A percentile compares a stretch with the other conserved stretches of the same genome.
phyloP scores from a whole-genome alignment of 2,329 filamentous ascomycete genomes.

The Trichoderma pleuroti region DNA sequence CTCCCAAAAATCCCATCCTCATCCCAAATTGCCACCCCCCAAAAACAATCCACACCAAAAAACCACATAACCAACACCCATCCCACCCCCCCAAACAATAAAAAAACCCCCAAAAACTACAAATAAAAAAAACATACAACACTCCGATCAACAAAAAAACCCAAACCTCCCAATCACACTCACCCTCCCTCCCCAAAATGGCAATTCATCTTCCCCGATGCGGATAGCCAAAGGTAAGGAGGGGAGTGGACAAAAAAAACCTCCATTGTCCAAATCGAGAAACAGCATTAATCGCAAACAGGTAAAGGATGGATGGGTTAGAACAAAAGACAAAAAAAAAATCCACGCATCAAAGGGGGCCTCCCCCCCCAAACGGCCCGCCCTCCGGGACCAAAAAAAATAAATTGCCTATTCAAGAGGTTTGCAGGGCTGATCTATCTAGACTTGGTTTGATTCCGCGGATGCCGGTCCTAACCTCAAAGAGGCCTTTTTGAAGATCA shows the following conservation, averaged over 20 bases:
- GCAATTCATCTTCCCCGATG: conserved; percentile 20
- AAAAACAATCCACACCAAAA: background rate
- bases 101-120: background rate
- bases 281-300: conserved; percentile 7
- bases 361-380: background rate
- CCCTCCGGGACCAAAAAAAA: conserved; percentile 1
- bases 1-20: background rate
- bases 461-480: conserved; percentile 14
- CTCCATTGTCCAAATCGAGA: background rate
- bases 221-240: background rate
- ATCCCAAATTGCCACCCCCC: background rate
- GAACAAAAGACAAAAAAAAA: background rate
- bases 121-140: background rate
- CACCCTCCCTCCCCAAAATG: conserved; percentile 18
- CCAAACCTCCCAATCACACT: conserved; percentile 17
- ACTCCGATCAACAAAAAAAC: background rate
- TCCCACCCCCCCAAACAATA: background rate
- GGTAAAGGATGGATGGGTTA: conserved; percentile 16
- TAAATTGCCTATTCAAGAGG: conserved; percentile 16
- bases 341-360: background rate
- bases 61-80: background rate
- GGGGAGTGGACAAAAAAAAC: background rate
- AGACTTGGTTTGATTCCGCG: background rate
- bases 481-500: conserved; percentile 1
- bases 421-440: conserved; percentile 9